Percentiles rank a stretch among this genome's conserved stretches.
These are phyloP conservation scores for Penicillium samsonianum DNA, from an alignment of 495 filamentous ascomycete genomes.

Conservation along the genomic window DNA sequence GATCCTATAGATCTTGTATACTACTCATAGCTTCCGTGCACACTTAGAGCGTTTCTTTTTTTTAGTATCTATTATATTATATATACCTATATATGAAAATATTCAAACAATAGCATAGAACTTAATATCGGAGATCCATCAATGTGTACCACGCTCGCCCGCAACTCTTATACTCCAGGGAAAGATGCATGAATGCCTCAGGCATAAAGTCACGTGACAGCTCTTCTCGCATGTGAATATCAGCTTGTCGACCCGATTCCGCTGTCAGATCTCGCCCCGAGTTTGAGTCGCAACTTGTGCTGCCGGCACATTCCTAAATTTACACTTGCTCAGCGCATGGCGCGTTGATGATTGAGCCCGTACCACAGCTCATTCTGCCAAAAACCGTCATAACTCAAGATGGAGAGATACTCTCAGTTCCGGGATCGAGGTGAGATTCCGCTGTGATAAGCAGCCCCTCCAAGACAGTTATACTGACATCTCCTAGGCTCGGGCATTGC, in stretches of 20 bases:
- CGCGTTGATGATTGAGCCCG: neutral
- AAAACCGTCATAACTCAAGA: slow-evolving; percentile 33
- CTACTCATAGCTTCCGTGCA: slow-evolving; percentile 12
- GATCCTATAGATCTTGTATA: slow-evolving; percentile 23
- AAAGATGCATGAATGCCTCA: neutral
- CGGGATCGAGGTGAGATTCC: slow-evolving; percentile 75
- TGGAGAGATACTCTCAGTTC: slow-evolving; percentile 98
- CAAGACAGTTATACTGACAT: slow-evolving; percentile 10
- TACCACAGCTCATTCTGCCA: neutral
- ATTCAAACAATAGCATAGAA: neutral
- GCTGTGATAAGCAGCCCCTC: slow-evolving; percentile 4
- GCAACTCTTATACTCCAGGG: neutral
- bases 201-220: slow-evolving; percentile 7
- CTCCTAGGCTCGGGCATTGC: slow-evolving; percentile 86
- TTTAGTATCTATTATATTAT: neutral
- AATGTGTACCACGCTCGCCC: neutral
- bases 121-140: neutral
- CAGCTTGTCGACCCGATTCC: slow-evolving; percentile 1
- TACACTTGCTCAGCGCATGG: neutral
- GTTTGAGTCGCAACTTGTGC: neutral
- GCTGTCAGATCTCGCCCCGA: neutral
- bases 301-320: neutral
- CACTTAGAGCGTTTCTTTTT: slow-evolving; percentile 1
- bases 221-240: slow-evolving; percentile 11
- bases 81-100: neutral